Evolutionary conservation across 495 filamentous ascomycete species (phyloP).

Genomic region (Neurospora sp.): DNA sequence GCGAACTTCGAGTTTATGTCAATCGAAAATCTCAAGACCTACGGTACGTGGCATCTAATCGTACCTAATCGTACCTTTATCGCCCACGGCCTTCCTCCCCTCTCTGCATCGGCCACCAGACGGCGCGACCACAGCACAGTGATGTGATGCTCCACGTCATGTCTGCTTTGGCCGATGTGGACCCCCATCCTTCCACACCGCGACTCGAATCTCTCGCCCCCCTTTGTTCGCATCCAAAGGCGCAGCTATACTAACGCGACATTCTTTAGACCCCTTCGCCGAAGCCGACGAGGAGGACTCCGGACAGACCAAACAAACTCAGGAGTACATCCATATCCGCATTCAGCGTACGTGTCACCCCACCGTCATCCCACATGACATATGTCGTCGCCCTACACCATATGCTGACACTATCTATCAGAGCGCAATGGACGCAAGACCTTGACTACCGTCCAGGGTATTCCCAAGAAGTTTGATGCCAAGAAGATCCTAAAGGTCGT

Average conservation of each 20-base stretch:
- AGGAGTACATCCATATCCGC: slow-evolving; percentile 99
- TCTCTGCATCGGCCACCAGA: not conserved
- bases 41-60: slow-evolving; percentile 59
- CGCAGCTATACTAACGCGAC: slow-evolving; percentile 9
- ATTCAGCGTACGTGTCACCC: slow-evolving; percentile 78
- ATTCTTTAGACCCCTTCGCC: slow-evolving; percentile 89
- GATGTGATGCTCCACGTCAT: not conserved
- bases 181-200: not conserved
- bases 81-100: not conserved
- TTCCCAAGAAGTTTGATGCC: slow-evolving; percentile 95
- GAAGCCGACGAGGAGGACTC: slow-evolving; percentile 99
- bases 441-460: slow-evolving; percentile 97
- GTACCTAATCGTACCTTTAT: slow-evolving; percentile 10
- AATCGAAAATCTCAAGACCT: slow-evolving; percentile 99
- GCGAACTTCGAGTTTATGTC: slow-evolving; percentile 84
- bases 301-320: slow-evolving; percentile 77
- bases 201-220: not conserved
- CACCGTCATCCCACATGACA: not conserved
- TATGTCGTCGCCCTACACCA: slow-evolving; percentile 7
- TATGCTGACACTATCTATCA: slow-evolving; percentile 22
- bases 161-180: not conserved
- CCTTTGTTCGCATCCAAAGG: not conserved
- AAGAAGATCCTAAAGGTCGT: slow-evolving; percentile 99
- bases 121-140: not conserved
- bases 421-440: slow-evolving; percentile 99